Base-by-base conservation (phyloP, 352 stramenopile genomes). In the Phytophthora gonapodyides region DNA sequence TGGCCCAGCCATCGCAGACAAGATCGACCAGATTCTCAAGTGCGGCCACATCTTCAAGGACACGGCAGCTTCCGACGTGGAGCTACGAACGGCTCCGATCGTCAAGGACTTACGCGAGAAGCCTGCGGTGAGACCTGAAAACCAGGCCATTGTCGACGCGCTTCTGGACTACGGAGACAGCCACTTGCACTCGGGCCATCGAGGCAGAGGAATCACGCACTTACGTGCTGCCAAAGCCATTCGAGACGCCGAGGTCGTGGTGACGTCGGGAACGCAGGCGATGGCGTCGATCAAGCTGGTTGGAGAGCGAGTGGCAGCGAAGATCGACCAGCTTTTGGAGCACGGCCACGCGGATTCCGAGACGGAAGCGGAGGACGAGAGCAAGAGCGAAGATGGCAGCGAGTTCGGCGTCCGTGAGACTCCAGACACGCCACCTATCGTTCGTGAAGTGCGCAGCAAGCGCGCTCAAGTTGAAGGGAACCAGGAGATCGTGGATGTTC, bases 1-100 rank as follows among this genome's bases (percentile, higher is more conserved):
- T 47, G 78, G 81, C 13, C 56, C 71, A 4, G 66, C 80, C 8
- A 75, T 87, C 27, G 68, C 73, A 2, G 73, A 84, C 45, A 88
- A 87, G 69, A 87, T 90, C 34, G 70, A 90, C 27, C 80, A 88
- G 70, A 88, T 90, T 60, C 48, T 90, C 15, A 45, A 70, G 17
- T 59, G 79, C 1, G 80, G 80, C 5, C 71, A 84, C 46, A 76
- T 78, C 10, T 71, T 85, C 34, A 78, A 64, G 36, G 76, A 87
- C 16, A 46, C 15, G 38, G 10, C 31, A 52, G 15, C 21, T 24
- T 24, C 21, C 21, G 21, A 24, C 21, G 3, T 24, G 21, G 21
- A 24, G 21, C 21, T 24, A 24, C 21, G 21, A 24, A 24, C 21
- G 7, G 7, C 38, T 33, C 78, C 69, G 42, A 87, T 83, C 15